Conservation (phyloP, 768 basidiomycete genomes). For the Glaciozyma martinii region DNA sequence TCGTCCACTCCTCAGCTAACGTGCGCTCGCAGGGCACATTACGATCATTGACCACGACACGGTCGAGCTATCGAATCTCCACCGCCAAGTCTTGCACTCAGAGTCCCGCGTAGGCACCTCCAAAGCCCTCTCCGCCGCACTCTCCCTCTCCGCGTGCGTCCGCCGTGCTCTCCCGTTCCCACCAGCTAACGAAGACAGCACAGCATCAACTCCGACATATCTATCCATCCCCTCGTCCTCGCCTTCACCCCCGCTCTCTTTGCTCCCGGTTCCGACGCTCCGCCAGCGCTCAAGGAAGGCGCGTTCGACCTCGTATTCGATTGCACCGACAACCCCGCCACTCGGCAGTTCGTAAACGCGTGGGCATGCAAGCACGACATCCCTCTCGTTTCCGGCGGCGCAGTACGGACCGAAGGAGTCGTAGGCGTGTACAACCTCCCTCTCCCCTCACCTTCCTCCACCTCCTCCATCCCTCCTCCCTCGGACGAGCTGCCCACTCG, state of each 20-base stretch:
- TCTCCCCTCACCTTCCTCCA: slow-evolving; percentile 7
- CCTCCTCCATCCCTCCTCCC: neutral
- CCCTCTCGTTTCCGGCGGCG: slow-evolving; percentile 86
- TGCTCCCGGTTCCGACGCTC: slow-evolving; percentile 24
- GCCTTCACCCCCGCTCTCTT: slow-evolving; percentile 36
- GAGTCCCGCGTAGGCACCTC: slow-evolving; percentile 59
- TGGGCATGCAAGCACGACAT: slow-evolving; percentile 63
- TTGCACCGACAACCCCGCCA: slow-evolving; percentile 88
- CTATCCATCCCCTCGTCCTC: slow-evolving; percentile 48
- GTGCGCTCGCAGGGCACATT: slow-evolving; percentile 54
- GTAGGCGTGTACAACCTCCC: slow-evolving; percentile 38
- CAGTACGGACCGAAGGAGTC: slow-evolving; percentile 47
- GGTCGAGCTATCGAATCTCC: slow-evolving; percentile 81
- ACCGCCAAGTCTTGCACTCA: slow-evolving; percentile 83
- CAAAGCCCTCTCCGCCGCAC: slow-evolving; percentile 75
- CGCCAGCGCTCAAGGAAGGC: neutral
- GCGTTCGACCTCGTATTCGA: slow-evolving; percentile 71
- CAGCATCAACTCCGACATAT: slow-evolving; percentile 68
- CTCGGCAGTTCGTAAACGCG: slow-evolving; percentile 88
- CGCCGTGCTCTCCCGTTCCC: slow-evolving; percentile 1
- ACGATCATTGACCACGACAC: slow-evolving; percentile 81
- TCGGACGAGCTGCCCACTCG: slow-evolving; percentile 45
- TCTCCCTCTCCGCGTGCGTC: slow-evolving; percentile 56
- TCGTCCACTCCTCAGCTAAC: too few species aligned
- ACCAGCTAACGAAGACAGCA: neutral